Evolutionary conservation across 345 rosid genomes (phyloP).

Genomic region (Gossypium raimondii): DNA sequence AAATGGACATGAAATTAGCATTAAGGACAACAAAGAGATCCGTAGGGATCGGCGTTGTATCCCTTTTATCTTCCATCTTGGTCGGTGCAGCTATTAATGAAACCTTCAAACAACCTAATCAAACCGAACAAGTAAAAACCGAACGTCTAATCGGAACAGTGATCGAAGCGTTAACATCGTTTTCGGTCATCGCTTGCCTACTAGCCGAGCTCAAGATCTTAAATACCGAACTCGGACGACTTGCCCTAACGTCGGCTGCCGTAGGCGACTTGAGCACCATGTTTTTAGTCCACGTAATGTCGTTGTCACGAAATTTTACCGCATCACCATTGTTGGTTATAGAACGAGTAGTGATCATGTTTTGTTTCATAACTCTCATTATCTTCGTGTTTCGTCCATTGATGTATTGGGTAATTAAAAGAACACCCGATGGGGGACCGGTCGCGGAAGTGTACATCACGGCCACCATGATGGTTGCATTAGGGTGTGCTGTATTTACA

Average conservation of each 20-base stretch:
- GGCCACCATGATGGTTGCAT: conserved; percentile 24
- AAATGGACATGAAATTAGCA: conserved; percentile 37
- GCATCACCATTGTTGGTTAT: neutral
- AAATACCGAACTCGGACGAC: conserved; percentile 45
- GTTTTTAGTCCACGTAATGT: neutral
- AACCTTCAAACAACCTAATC: no score
- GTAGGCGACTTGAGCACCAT: conserved; percentile 26
- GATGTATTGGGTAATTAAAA: conserved; percentile 23
- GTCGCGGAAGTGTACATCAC: conserved; percentile 24
- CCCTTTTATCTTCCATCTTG: conserved; percentile 21
- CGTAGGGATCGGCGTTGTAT: conserved; percentile 20
- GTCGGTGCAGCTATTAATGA: neutral
- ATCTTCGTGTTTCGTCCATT: conserved; percentile 27
- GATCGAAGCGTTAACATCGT: conserved; percentile 29
- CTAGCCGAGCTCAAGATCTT: conserved; percentile 41
- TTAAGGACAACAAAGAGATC: conserved; percentile 27
- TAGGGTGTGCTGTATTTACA: conserved; percentile 23
- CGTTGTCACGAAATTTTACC: neutral
- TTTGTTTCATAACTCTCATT: neutral
- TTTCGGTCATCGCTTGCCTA: conserved; percentile 39
- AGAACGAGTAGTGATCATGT: neutral
- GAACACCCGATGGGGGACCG: conserved; percentile 35
- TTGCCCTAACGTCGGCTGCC: conserved; percentile 36
- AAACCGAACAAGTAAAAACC: neutral
- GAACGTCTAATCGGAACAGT: conserved; percentile 14